Evolutionary conservation across 192 early-diverging fungal genomes (phyloP).

Genomic region (Rhizophagus sp.): DNA sequence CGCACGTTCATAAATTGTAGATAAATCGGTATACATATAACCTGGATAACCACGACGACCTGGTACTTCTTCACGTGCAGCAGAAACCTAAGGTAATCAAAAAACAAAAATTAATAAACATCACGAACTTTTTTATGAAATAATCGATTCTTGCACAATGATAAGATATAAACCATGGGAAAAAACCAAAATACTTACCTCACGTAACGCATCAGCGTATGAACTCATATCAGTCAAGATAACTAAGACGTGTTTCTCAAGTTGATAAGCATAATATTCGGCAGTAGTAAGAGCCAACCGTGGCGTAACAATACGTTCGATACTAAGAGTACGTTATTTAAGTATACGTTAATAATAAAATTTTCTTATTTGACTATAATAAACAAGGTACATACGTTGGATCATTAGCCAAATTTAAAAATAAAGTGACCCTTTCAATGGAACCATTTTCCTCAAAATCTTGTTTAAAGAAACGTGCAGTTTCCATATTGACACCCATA

Average conservation of each 20-base stretch:
- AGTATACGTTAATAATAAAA: not conserved
- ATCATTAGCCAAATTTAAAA: conserved; percentile 99
- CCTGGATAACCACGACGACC: conserved; percentile 99
- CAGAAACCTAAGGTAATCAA: conserved; percentile 67
- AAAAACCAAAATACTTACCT: conserved; percentile 48
- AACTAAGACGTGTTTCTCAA: conserved; percentile 98
- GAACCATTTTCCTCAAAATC: conserved; percentile 99
- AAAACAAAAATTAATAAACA: not conserved
- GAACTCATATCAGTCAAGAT: conserved; percentile 99
- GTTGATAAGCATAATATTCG: conserved; percentile 99
- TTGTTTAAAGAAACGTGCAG: conserved; percentile 99
- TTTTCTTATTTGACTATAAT: not conserved
- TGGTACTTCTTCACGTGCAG: conserved; percentile 98
- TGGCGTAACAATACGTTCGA: conserved; percentile 99
- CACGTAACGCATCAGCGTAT: conserved; percentile 99
- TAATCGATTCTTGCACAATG: no score
- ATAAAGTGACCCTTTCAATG: conserved; percentile 96
- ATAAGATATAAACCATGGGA: no score
- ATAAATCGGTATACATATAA: conserved; percentile 99
- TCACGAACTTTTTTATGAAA: not conserved
- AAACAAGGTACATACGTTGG: conserved; percentile 69
- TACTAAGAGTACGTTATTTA: conserved; percentile 46
- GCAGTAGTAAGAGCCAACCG: conserved; percentile 97
- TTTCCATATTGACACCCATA: conserved; percentile 99
- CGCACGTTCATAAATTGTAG: conserved; percentile 99